Percentiles rank a stretch among this genome's conserved stretches.
Evolutionary conservation across 2,329 filamentous ascomycete species (phyloP).

Genomic region (Epichloe glyceriae): DNA sequence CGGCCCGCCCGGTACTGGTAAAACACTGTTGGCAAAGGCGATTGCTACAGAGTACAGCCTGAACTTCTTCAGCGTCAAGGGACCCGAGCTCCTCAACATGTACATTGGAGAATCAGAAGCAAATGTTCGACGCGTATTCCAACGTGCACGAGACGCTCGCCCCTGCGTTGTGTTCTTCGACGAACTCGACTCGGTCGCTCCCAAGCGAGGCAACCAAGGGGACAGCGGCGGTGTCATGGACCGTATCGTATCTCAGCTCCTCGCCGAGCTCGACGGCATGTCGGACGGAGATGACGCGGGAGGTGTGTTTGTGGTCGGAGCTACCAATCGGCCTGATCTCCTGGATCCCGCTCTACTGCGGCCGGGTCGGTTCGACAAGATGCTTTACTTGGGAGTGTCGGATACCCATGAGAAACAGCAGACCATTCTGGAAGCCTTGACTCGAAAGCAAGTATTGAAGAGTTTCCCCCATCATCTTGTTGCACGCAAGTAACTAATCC

Average conservation of each 20-base stretch:
- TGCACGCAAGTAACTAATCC: background rate
- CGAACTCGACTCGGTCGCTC: slow-evolving; percentile 83
- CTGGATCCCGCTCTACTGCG: slow-evolving; percentile 81
- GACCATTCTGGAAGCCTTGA: slow-evolving; percentile 86
- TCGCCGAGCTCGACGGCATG: slow-evolving; percentile 96
- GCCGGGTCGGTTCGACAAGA: slow-evolving; percentile 92
- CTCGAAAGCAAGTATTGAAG: slow-evolving; percentile 60
- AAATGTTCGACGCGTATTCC: slow-evolving; percentile 81
- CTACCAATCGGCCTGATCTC: slow-evolving; percentile 87
- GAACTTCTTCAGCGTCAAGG: slow-evolving; percentile 91
- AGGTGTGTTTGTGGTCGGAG: slow-evolving; percentile 92
- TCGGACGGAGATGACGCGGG: slow-evolving; percentile 77
- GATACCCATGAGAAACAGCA: slow-evolving; percentile 95
- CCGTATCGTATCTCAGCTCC: slow-evolving; percentile 84
- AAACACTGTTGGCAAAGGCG: slow-evolving; percentile 84
- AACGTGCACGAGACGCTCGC: slow-evolving; percentile 70
- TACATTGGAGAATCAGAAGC: slow-evolving; percentile 92
- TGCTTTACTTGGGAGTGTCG: slow-evolving; percentile 92
- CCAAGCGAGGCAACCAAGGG: slow-evolving; percentile 92
- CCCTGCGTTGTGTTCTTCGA: slow-evolving; percentile 92
- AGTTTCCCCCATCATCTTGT: background rate
- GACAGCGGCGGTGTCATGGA: slow-evolving; percentile 98
- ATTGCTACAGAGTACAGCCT: slow-evolving; percentile 89
- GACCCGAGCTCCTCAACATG: slow-evolving; percentile 86
- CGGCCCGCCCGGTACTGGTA: slow-evolving; percentile 80